Evolutionary conservation across 805 yeast species (phyloP).

Genomic region (Wickerhamomyces bovis): DNA sequence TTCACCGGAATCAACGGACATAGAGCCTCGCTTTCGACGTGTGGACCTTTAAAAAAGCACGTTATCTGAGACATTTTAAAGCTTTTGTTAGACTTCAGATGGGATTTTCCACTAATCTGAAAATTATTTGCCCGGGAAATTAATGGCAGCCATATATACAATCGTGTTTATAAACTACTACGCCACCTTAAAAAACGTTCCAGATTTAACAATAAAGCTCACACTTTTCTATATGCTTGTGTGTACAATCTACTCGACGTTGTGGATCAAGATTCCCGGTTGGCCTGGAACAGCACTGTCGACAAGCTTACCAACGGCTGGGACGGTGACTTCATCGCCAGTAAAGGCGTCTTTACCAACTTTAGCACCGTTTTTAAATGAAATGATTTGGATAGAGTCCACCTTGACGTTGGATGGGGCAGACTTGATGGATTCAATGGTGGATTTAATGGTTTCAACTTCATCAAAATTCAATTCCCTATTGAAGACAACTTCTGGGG

Average conservation of each 20-base stretch:
- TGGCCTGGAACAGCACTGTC: constrained; percentile 89
- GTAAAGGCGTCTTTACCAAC: constrained; percentile 61
- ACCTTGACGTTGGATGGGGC: constrained; percentile 58
- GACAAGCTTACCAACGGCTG: constrained; percentile 55
- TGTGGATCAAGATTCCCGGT: constrained; percentile 79
- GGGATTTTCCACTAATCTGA: too few species aligned
- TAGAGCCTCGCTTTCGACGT: neutral
- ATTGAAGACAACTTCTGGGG: constrained; percentile 77
- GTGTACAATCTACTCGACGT: constrained; percentile 29
- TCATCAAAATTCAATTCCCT: constrained; percentile 85
- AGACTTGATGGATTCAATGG: constrained; percentile 49
- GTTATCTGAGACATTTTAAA: too few species aligned
- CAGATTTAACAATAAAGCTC: neutral
- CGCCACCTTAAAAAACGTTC: too few species aligned
- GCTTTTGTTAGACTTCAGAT: neutral
- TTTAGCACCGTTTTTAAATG: constrained; percentile 56
- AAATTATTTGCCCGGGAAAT: too few species aligned
- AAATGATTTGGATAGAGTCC: constrained; percentile 51
- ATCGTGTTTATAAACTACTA: too few species aligned
- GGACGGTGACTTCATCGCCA: constrained; percentile 63
- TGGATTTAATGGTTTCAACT: constrained; percentile 52
- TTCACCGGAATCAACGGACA: neutral
- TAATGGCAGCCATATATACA: too few species aligned
- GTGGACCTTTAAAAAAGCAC: too few species aligned
- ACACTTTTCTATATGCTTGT: neutral